phyloP scores from a whole-genome alignment of 1,139 yeast species.

The Pneumocystis carinii region DNA sequence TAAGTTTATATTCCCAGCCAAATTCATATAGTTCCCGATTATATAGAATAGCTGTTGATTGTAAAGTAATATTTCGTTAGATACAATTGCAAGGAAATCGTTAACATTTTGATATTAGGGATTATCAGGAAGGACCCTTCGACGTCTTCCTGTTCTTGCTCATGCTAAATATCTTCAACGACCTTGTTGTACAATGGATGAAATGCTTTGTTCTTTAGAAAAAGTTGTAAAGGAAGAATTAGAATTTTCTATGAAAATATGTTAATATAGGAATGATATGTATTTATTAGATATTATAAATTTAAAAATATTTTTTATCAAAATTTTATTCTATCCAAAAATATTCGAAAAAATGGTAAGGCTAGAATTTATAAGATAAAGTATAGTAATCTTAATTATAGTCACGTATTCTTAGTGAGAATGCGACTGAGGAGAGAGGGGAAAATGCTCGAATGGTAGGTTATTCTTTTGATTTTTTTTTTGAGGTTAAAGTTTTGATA shows the following conservation, averaged over 20 bases:
- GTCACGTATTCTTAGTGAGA: conserved; percentile 67
- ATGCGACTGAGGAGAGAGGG: conserved; percentile 92
- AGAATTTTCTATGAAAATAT: background rate
- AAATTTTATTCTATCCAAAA: background rate
- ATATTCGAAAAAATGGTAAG: background rate
- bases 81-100: background rate
- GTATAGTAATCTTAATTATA: background rate
- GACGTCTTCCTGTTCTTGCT: conserved; percentile 12
- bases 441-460: conserved; percentile 65
- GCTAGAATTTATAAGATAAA: background rate
- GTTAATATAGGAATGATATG: background rate
- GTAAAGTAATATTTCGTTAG: conserved; percentile 7
- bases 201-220: conserved; percentile 1
- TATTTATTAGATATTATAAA: background rate
- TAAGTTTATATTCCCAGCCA: conserved; percentile 11
- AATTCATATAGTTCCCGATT: conserved; percentile 10
- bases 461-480: background rate
- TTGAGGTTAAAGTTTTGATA: background rate
- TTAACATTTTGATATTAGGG: conserved; percentile 2
- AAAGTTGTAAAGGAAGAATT: conserved; percentile 1
- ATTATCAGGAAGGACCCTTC: conserved; percentile 11
- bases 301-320: background rate
- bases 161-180: conserved; percentile 8
- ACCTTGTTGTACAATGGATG: background rate
- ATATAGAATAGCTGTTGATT: conserved; percentile 9